Base-by-base conservation (phyloP, 768 basidiomycete genomes). In the Ramaria sp. region DNA sequence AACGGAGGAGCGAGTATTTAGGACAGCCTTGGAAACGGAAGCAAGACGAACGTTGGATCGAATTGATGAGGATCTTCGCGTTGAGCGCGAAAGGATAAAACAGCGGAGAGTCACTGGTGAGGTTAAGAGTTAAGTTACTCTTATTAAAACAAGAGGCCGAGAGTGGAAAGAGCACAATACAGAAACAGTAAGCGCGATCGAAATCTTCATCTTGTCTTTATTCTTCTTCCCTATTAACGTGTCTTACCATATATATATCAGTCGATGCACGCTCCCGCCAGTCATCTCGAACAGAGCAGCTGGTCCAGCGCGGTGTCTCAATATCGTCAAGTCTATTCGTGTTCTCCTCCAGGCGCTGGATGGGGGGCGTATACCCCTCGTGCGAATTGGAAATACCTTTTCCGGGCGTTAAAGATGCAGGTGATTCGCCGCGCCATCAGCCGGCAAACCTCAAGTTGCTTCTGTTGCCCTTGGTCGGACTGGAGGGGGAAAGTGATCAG, bases 61-160 rank as follows among this genome's bases (percentile, higher is more conserved):
- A 65, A 91, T 91, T 61, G 88, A 91, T 67, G 87, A 88, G 63
- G 78, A 87, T 61, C 73, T 91, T 51, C 78, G 79, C 59, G 69
- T 71, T 56, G 88, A 91, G 62, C 76, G 79, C 55, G 83, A 85
- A 64, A 75, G 72, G 49, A 61, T 79, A 55, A 82, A 77, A 66
- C 79, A 74, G 64, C 77, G 72, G 48, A 87, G 78, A 66, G 75
- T 80, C 61, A 39, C 43, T 20, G 53, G 53, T 16, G 86, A 88
- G 65, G 86, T 90, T 58, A 61, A 88, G 83, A n/a, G n/a, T n/a
- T n/a, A n/a, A n/a, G n/a, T n/a, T n/a, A n/a, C 68, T 87, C 39
- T 68, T 88, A 18, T 73, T 88, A 54, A 74, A 88, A 28, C 86
- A 86, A 16, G 86, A 89, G 63, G 85, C 86, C 56, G 86, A 86